Percentiles rank a stretch among this genome's conserved stretches.
phyloP scores from a whole-genome alignment of 805 yeast genomes.

The Lipomyces starkeyi region DNA sequence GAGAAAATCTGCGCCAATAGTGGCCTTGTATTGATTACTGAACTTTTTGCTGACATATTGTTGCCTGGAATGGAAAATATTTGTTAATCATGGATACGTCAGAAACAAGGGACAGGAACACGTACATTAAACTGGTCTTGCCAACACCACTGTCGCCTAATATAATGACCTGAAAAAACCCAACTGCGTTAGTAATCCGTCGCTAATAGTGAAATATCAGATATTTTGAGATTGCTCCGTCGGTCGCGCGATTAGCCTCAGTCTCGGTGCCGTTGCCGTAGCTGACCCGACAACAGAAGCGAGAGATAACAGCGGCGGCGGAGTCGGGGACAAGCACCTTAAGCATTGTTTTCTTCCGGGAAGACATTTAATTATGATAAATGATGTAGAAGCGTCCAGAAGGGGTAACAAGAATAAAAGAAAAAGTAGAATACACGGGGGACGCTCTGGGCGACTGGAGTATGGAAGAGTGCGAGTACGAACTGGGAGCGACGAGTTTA shows the following conservation, averaged over 20 bases:
- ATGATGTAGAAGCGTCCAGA: not conserved
- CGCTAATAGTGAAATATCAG: not conserved
- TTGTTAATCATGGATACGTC: not conserved
- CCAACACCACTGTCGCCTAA: slow-evolving; percentile 98
- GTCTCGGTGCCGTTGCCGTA: not conserved
- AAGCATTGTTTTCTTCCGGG: slow-evolving; percentile 53
- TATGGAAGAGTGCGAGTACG: not conserved
- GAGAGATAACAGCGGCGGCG: not conserved
- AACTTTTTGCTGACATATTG: slow-evolving; percentile 95
- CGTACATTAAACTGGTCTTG: slow-evolving; percentile 84
- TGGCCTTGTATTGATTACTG: slow-evolving; percentile 94
- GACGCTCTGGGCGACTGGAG: not conserved
- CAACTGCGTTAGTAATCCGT: slow-evolving; percentile 8
- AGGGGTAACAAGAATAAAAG: not conserved
- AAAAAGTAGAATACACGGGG: not conserved
- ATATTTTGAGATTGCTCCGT: not conserved
- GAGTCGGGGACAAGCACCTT: slow-evolving; percentile 41
- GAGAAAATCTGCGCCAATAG: slow-evolving; percentile 96
- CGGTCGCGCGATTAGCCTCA: not conserved
- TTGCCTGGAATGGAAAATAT: slow-evolving; percentile 55
- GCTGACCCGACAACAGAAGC: not conserved
- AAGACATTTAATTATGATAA: slow-evolving; percentile 31
- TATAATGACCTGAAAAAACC: slow-evolving; percentile 67
- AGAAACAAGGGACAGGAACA: slow-evolving; percentile 5
- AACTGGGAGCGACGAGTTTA: not conserved